Evolutionary conservation across 2,329 filamentous ascomycete species (phyloP), one percentile per base, ranked within the genome.

Genomic region (Botrytis pseudocinerea): DNA sequence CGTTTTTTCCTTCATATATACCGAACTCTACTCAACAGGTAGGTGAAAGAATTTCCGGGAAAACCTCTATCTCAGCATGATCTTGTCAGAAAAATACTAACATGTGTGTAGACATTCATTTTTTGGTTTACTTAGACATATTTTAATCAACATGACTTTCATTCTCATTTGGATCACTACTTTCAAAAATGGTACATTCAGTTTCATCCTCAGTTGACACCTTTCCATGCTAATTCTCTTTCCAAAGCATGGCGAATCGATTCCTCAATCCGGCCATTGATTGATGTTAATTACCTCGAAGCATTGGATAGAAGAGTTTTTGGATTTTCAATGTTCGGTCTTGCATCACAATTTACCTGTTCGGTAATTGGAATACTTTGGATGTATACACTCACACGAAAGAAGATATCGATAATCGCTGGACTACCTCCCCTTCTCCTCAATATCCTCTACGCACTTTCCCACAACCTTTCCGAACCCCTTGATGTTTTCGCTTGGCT

Each of bases 381-480:
- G 76, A 77, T 79, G 74, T 79, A 78, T 64, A 73, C 75, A 8
- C 74, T 79, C 64, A 79, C 78, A 42, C 73, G 75, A 64, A 72
- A 77, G 20, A 77, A 77, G 73, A 73, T 79, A 35, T 77, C 78
- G 6, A 66, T 79, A 12, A 72, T 79, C 20, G 78, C 78, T 20
- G 73, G 76, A 10, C 51, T 78, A 1, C 77, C 78, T 48, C 76
- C 77, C 5, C 76, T 79, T 65, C 69, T 74, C 22, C 78, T 79
- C 83, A 97, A 97, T 82, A 96, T 97, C 79, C 88, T 98, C 70
- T 96, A 94, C 40, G 92, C 93, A 48, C 93, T 97, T 83, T 93
- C 95, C 78, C 91, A 93, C 82, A 88, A 92, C 22, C 74, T 79
- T 20, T 76, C 71, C 63, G 71, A 66, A 38, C 69, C 76, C 20